Conservation (phyloP, 176 grass and related monocot genomes). For the Coix lacrymajobi region DNA sequence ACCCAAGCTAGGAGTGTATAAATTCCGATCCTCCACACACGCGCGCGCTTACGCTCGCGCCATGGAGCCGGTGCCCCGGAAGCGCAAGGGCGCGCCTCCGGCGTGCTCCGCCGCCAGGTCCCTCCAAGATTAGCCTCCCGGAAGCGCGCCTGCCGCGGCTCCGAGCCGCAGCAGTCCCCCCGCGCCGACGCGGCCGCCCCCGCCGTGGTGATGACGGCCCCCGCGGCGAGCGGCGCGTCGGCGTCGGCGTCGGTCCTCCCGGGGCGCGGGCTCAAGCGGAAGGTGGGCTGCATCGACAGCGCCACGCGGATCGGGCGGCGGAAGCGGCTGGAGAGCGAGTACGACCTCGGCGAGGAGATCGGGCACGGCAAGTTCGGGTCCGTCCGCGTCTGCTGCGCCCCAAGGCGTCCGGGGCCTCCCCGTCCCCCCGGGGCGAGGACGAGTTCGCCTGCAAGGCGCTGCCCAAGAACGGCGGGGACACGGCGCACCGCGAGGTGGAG, state of each 20-base stretch:
- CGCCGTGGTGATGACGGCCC: background rate
- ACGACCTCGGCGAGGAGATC: slow-evolving; percentile 47
- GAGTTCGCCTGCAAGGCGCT: slow-evolving; percentile 61
- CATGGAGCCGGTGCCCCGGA: slow-evolving; percentile 29
- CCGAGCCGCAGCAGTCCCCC: background rate
- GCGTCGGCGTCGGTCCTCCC: slow-evolving; percentile 12
- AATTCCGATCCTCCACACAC: background rate
- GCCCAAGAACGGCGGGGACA: slow-evolving; percentile 49
- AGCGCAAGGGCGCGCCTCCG: slow-evolving; percentile 37
- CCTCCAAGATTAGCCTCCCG: slow-evolving; percentile 24
- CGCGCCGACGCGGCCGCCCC: background rate
- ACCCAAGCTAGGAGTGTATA: background rate
- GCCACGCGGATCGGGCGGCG: slow-evolving; percentile 53
- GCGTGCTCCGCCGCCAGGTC: slow-evolving; percentile 22
- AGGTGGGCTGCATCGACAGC: slow-evolving; percentile 61
- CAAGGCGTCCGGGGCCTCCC: slow-evolving; percentile 7
- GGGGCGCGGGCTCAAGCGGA: slow-evolving; percentile 54
- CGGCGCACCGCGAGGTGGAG: slow-evolving; percentile 66
- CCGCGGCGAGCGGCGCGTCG: slow-evolving; percentile 23
- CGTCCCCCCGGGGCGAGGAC: too few relatives aligned
- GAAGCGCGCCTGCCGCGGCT: background rate
- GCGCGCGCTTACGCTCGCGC: background rate
- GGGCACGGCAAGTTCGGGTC: slow-evolving; percentile 66
- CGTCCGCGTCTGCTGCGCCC: slow-evolving; percentile 53
- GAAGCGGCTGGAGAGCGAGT: slow-evolving; percentile 53